Percentiles rank a stretch among this genome's conserved stretches.
Evolutionary conservation across 495 filamentous ascomycete species (phyloP).

Genomic region (Xylaria venustula): DNA sequence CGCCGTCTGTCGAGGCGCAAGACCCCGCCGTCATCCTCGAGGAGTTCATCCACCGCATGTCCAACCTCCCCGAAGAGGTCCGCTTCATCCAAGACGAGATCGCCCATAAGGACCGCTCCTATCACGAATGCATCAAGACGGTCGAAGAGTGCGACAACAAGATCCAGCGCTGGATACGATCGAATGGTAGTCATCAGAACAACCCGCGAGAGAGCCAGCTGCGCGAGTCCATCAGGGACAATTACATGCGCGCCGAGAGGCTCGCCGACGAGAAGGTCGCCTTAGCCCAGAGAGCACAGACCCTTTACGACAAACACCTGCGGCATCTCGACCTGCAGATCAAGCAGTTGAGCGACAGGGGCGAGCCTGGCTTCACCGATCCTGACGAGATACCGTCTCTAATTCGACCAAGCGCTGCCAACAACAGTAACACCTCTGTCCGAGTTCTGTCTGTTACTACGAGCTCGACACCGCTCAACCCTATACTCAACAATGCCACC

Average conservation of each 20-base stretch:
- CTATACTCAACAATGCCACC: slow-evolving; percentile 46
- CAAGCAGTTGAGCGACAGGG: slow-evolving; percentile 75
- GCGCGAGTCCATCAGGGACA: slow-evolving; percentile 65
- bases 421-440: slow-evolving; percentile 33
- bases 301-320: slow-evolving; percentile 83
- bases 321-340: slow-evolving; percentile 85
- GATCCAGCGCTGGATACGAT: slow-evolving; percentile 87
- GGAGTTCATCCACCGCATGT: slow-evolving; percentile 81
- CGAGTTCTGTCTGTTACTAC: slow-evolving; percentile 22
- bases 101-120: slow-evolving; percentile 78
- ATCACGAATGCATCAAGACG: slow-evolving; percentile 67
- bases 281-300: slow-evolving; percentile 72
- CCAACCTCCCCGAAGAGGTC: slow-evolving; percentile 90
- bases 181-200: slow-evolving; percentile 74
- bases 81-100: slow-evolving; percentile 93
- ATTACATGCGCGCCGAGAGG: slow-evolving; percentile 66
- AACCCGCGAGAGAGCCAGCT: slow-evolving; percentile 85
- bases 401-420: slow-evolving; percentile 58
- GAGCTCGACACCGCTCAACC: slow-evolving; percentile 47
- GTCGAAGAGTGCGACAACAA: slow-evolving; percentile 77
- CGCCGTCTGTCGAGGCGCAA: slow-evolving; percentile 49
- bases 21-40: slow-evolving; percentile 90
- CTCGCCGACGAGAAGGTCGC: slow-evolving; percentile 86
- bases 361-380: slow-evolving; percentile 70
- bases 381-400: slow-evolving; percentile 73